Evolutionary conservation across 2,329 filamentous ascomycete genomes (phyloP).

Genomic region (Falciphora oryzae): DNA sequence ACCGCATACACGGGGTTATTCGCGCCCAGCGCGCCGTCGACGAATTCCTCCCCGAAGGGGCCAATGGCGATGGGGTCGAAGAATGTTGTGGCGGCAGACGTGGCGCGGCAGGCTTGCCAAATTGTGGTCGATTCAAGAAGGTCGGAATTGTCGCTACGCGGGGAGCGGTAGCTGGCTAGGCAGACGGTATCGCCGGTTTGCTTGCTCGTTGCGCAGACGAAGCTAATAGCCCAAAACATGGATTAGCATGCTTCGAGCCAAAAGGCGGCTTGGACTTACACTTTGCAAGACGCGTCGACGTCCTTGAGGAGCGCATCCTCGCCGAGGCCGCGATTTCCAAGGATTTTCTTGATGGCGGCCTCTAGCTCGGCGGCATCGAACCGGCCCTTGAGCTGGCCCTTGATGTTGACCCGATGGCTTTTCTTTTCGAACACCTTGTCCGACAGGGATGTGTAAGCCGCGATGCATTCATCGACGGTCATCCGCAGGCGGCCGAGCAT

Average conservation of each 20-base stretch:
- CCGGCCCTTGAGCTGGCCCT: constrained; percentile 17
- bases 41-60: constrained; percentile 16
- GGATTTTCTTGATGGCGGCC: constrained; percentile 16
- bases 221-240: constrained; percentile 13
- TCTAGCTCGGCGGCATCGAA: constrained; percentile 17
- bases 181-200: constrained; percentile 14
- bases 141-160: constrained; percentile 10
- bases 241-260: background rate
- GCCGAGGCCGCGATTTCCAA: constrained; percentile 12
- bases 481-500: constrained; percentile 38
- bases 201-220: constrained; percentile 20
- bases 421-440: constrained; percentile 18
- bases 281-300: constrained; percentile 16
- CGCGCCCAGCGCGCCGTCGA: constrained; percentile 32
- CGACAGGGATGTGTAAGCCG: constrained; percentile 25
- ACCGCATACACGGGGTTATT: constrained; percentile 40
- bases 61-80: constrained; percentile 18
- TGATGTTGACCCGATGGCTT: constrained; percentile 15
- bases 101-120: constrained; percentile 18
- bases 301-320: constrained; percentile 18
- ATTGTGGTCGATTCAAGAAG: constrained; percentile 12
- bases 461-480: constrained; percentile 32
- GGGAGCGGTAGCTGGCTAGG: constrained; percentile 14
- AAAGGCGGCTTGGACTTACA: constrained; percentile 14
- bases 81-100: constrained; percentile 17